These are phyloP conservation scores for Gossypium ekmanianum DNA, from an alignment of 345 rosid species.

Conservation along the genomic window DNA sequence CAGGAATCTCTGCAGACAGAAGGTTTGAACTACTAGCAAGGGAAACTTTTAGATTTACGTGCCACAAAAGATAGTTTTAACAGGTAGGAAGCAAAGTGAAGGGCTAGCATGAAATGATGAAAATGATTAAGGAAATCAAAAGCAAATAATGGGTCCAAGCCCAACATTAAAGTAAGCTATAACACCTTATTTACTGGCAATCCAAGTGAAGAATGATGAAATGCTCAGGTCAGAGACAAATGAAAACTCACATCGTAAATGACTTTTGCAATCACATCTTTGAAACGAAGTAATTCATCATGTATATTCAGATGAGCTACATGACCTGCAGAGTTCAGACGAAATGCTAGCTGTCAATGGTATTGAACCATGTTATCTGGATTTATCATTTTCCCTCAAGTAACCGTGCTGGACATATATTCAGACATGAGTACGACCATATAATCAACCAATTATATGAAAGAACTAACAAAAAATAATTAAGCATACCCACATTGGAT, in stretches of 20 bases:
- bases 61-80: background rate
- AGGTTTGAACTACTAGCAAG: background rate
- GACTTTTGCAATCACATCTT: constrained; percentile 85
- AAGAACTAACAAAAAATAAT: too few relatives aligned
- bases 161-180: background rate
- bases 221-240: constrained; percentile 15
- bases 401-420: background rate
- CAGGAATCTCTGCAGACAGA: background rate
- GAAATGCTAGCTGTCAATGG: constrained; percentile 19
- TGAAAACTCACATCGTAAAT: constrained; percentile 72
- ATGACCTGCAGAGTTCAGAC: constrained; percentile 62
- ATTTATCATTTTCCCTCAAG: background rate
- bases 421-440: background rate
- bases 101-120: background rate
- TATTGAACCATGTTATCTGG: background rate
- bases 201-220: background rate
- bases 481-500: background rate
- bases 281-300: constrained; percentile 75
- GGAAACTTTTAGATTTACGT: background rate
- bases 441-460: background rate
- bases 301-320: constrained; percentile 89
- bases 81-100: background rate
- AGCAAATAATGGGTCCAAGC: background rate
- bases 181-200: background rate
- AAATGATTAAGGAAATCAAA: background rate